A percentile compares a stretch with the other conserved stretches of the same genome.
Conservation (phyloP, 1,284 basidiomycete genomes). For the Rhodotorula sp. region DNA sequence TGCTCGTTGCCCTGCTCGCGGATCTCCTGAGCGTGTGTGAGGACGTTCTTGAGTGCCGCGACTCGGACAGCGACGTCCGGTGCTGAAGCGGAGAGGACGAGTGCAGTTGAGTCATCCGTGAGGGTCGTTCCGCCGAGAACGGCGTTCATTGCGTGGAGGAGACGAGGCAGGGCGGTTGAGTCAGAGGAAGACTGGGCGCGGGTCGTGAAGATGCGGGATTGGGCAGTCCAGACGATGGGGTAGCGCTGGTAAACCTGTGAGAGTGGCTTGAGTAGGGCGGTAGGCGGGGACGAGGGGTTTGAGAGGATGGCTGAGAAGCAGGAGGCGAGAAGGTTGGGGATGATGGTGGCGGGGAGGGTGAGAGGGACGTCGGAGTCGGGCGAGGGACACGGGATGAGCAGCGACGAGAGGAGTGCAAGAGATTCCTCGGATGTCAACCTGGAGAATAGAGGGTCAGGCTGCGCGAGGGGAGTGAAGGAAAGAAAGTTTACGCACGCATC, state of each 20-base stretch:
- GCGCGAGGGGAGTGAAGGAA: neutral
- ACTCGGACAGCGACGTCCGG: constrained; percentile 51
- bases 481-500: constrained; percentile 21
- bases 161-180: constrained; percentile 9
- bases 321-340: constrained; percentile 21
- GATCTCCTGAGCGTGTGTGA: constrained; percentile 30
- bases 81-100: constrained; percentile 49
- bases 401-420: constrained; percentile 20
- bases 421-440: constrained; percentile 24
- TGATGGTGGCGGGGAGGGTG: constrained; percentile 25
- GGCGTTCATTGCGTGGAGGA: constrained; percentile 33
- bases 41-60: constrained; percentile 48
- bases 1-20: constrained; percentile 29
- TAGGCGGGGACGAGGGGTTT: constrained; percentile 9
- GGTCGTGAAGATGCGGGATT: constrained; percentile 10
- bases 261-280: constrained; percentile 27
- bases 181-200: constrained; percentile 1
- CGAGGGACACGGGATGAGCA: constrained; percentile 23
- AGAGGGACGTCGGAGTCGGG: constrained; percentile 9
- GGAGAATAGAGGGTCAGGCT: neutral
- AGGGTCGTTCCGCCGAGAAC: constrained; percentile 27
- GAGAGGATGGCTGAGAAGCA: constrained; percentile 15
- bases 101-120: constrained; percentile 16
- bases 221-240: constrained; percentile 29
- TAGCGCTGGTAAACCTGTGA: constrained; percentile 39